Conservation (phyloP, 306 rosid species). For the Citrullus mucosospermus region DNA sequence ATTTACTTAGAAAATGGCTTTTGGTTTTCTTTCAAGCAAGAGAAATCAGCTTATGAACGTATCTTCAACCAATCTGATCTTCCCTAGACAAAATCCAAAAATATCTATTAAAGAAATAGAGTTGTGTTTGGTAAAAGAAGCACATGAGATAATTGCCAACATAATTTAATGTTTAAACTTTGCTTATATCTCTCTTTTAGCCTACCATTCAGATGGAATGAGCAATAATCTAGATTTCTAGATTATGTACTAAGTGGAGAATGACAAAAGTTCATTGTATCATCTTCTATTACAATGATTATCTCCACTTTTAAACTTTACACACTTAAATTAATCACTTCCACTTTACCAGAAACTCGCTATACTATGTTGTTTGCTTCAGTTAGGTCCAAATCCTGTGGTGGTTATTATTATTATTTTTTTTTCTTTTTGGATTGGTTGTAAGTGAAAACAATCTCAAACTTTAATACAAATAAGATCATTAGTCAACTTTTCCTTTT, state of each 20-base stretch:
- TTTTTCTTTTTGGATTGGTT: neutral
- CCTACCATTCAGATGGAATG: slow-evolving; percentile 2
- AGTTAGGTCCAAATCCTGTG: slow-evolving; percentile 1
- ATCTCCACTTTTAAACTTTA: slow-evolving; percentile 2
- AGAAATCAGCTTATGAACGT: neutral
- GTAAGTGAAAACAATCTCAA: neutral
- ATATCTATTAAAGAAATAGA: slow-evolving; percentile 6
- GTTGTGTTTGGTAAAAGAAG: neutral
- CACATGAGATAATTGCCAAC: neutral
- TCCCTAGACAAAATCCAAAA: neutral
- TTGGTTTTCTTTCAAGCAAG: neutral
- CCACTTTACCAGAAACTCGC: neutral
- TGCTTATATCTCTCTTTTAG: slow-evolving; percentile 1
- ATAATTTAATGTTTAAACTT: neutral
- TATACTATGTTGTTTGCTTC: neutral
- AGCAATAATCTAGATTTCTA: neutral
- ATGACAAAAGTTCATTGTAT: neutral
- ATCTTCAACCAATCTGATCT: neutral
- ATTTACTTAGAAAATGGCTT: neutral
- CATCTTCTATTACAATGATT: neutral
- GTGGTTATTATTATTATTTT: neutral
- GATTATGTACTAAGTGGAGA: neutral
- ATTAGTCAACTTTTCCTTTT: neutral
- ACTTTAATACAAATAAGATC: neutral
- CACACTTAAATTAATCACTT: neutral